These are phyloP conservation scores for Cucurbita argyrosperma DNA, from an alignment of 306 rosid genomes.

Conservation along the genomic window DNA sequence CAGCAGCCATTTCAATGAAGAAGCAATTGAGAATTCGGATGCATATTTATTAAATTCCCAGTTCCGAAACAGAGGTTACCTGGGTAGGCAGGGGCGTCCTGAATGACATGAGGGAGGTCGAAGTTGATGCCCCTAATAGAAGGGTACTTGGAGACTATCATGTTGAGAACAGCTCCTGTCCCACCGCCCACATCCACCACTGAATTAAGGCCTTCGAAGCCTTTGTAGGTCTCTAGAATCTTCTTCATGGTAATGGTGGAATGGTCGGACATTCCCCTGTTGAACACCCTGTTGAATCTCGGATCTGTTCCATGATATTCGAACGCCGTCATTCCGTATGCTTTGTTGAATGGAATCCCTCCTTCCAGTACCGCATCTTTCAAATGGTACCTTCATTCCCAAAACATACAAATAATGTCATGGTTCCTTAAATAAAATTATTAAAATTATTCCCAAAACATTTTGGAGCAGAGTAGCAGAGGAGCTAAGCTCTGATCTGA, in stretches of 20 bases:
- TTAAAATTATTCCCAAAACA: too few species aligned
- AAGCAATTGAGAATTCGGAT: too few species aligned
- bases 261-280: constrained; percentile 74
- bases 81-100: constrained; percentile 62
- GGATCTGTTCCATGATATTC: constrained; percentile 78
- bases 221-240: constrained; percentile 52
- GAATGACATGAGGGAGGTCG: constrained; percentile 76
- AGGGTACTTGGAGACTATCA: constrained; percentile 72
- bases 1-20: too few species aligned
- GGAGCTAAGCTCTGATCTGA: too few species aligned
- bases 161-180: constrained; percentile 55
- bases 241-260: constrained; percentile 82
- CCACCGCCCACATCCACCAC: constrained; percentile 93
- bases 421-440: too few species aligned
- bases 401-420: too few species aligned
- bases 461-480: too few species aligned
- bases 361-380: constrained; percentile 78
- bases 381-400: constrained; percentile 49
- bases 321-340: constrained; percentile 80
- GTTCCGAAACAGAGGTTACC: too few species aligned
- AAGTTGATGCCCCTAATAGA: constrained; percentile 68
- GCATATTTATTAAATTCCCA: too few species aligned
- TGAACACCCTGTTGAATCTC: constrained; percentile 84
- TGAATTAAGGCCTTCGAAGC: constrained; percentile 64
- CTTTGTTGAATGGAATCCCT: constrained; percentile 87